These are phyloP conservation scores for Tylopilus balloui DNA, from an alignment of 768 basidiomycete genomes.

Conservation along the genomic window DNA sequence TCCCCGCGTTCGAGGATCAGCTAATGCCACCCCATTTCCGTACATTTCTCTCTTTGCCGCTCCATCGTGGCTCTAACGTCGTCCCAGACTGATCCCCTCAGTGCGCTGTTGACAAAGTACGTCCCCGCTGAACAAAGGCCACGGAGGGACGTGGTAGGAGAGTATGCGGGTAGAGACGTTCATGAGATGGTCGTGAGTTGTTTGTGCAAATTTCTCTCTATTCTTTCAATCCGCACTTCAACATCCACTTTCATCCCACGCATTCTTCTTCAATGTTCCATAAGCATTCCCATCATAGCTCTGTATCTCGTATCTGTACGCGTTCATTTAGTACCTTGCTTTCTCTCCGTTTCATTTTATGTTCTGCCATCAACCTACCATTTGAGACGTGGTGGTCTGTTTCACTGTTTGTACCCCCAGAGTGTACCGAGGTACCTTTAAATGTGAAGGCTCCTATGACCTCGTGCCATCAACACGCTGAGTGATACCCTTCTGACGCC, in stretches of 20 bases:
- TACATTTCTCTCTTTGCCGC: not conserved
- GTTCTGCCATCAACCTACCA: slow-evolving; percentile 17
- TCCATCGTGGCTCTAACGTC: slow-evolving; percentile 4
- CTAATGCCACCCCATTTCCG: slow-evolving; percentile 3
- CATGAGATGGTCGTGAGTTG: slow-evolving; percentile 75
- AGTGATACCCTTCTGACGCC: slow-evolving; percentile 12
- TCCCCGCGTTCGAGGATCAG: slow-evolving; percentile 5
- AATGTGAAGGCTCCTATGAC: slow-evolving; percentile 7
- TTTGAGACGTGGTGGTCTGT: slow-evolving; percentile 9
- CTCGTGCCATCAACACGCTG: not conserved
- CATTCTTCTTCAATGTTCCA: slow-evolving; percentile 9
- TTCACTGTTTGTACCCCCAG: slow-evolving; percentile 21
- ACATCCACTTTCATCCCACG: slow-evolving; percentile 9
- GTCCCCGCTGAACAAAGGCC: slow-evolving; percentile 76
- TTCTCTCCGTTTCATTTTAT: slow-evolving; percentile 18
- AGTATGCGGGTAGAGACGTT: slow-evolving; percentile 68
- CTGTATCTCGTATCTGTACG: slow-evolving; percentile 20
- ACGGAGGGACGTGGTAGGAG: slow-evolving; percentile 65
- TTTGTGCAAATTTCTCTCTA: slow-evolving; percentile 11
- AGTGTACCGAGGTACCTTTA: slow-evolving; percentile 21
- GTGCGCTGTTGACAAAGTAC: slow-evolving; percentile 78
- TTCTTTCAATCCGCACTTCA: slow-evolving; percentile 8
- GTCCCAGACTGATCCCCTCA: slow-evolving; percentile 74
- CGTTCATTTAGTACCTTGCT: slow-evolving; percentile 20
- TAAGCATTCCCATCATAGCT: slow-evolving; percentile 14